Evolutionary conservation across 371 early-diverging fungal species (phyloP), one percentile per base, ranked within the genome.

Genomic region (Antonospora locustae): DNA sequence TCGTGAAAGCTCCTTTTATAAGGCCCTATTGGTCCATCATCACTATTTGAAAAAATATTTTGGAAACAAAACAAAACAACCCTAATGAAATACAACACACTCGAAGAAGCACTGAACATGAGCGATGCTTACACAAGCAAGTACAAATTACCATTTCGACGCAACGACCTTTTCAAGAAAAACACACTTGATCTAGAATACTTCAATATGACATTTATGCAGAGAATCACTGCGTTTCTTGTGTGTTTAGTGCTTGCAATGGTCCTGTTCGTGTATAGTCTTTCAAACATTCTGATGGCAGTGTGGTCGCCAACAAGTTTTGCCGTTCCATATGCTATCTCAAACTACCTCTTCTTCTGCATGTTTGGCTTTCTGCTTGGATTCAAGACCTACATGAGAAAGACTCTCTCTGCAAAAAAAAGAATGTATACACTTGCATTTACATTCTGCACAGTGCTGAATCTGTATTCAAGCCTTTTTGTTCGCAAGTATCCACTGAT

Each of bases 321-420:
- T 27, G 59, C 57, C 25, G 12, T 65, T 22, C 72, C 72, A n/a
- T 71, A 71, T 48, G 68, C 66, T 14, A 19, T 68, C 14, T 56
- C 62, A 3, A 71, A 71, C 39, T 49, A 65, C 14, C 16, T 71
- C 12, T 71, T 71, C 48, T 71, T 67, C 38, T 34, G 50, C n/a
- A 65, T 65, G 66, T 55, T 68, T 46, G 72, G 72, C 11, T 71
- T 71, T 44, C 23, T 67, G 0, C 43, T 62, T 12, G 72, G 72
- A 51, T 71, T 71, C 46, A 61, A 43, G 46, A 59, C 65, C 12
- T 70, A 70, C 40, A 44, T 70, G 6, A 59, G 22, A n/a, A 52
- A 51, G 16, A n/a, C 65, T 12, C 60, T 66, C 29, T 50, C 47
- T n/a, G 38, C 41, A 30, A 55, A 60, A 19, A 70, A 62, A 47